Evolutionary conservation across 176 grass and related monocot species (phyloP).

Genomic region (Aegilops bicornis): DNA sequence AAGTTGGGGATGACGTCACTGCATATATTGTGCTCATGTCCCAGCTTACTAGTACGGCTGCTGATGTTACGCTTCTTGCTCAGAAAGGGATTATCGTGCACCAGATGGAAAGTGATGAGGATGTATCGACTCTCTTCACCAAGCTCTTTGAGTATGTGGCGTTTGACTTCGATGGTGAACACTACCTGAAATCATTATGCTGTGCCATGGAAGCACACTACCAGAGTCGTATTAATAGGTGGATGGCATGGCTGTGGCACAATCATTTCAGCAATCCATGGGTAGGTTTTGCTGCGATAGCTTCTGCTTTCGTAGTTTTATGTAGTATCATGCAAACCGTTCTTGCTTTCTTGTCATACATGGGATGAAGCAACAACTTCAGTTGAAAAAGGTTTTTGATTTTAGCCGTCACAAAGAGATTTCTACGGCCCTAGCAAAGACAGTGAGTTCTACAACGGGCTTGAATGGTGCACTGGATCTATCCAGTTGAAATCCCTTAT

Average conservation of each 20-base stretch:
- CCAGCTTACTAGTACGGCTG: not conserved
- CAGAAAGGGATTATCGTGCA: conserved; percentile 30
- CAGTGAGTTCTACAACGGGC: too few species aligned
- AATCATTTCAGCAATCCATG: conserved; percentile 1
- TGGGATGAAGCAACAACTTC: not conserved
- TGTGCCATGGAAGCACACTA: conserved; percentile 17
- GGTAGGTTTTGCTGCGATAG: not conserved
- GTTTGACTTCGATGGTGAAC: conserved; percentile 2
- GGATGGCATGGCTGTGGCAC: conserved; percentile 24
- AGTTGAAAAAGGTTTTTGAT: too few species aligned
- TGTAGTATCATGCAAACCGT: not conserved
- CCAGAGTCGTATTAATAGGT: conserved; percentile 2
- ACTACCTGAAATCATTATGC: not conserved
- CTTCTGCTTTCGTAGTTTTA: not conserved
- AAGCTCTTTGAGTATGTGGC: not conserved
- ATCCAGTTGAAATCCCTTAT: too few species aligned
- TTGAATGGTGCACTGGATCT: too few species aligned
- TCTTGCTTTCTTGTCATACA: not conserved
- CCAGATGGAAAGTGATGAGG: conserved; percentile 34
- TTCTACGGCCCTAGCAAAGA: too few species aligned
- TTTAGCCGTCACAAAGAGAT: too few species aligned
- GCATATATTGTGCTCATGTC: conserved; percentile 1
- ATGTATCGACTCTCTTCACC: not conserved
- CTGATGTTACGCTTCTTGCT: conserved; percentile 17
- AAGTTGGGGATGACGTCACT: not conserved